phyloP scores from a whole-genome alignment of 148 eudicot species.

The Salicornia ramosissima region DNA sequence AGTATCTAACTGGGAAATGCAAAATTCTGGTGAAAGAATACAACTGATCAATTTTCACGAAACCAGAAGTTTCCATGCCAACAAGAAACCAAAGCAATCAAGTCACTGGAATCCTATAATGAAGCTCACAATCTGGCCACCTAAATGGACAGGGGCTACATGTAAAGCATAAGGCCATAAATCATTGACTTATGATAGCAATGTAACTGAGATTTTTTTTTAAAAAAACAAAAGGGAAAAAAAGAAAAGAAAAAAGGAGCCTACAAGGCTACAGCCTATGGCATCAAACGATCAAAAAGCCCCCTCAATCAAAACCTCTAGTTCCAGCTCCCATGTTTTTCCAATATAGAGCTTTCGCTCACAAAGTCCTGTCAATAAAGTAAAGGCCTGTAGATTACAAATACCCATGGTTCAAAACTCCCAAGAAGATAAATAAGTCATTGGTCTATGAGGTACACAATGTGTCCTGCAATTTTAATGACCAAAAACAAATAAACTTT shows the following conservation, averaged over 20 bases:
- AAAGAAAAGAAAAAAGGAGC: too few relatives aligned
- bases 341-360: neutral
- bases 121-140: neutral
- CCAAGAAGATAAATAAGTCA: neutral
- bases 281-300: neutral
- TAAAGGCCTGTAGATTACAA: neutral
- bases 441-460: neutral
- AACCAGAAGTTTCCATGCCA: too few relatives aligned
- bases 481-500: neutral
- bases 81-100: too few relatives aligned
- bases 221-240: too few relatives aligned
- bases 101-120: too few relatives aligned
- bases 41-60: too few relatives aligned
- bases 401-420: neutral
- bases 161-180: neutral
- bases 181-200: neutral
- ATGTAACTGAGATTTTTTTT: too few relatives aligned
- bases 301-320: neutral
- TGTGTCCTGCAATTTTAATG: neutral
- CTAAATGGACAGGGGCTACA: too few relatives aligned
- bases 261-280: neutral
- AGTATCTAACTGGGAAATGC: too few relatives aligned
- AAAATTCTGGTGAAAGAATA: too few relatives aligned
- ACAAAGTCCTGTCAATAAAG: neutral
- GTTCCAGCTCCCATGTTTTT: neutral